Conservation (phyloP, 2,329 filamentous ascomycete species). For the Catunica adiposa region DNA sequence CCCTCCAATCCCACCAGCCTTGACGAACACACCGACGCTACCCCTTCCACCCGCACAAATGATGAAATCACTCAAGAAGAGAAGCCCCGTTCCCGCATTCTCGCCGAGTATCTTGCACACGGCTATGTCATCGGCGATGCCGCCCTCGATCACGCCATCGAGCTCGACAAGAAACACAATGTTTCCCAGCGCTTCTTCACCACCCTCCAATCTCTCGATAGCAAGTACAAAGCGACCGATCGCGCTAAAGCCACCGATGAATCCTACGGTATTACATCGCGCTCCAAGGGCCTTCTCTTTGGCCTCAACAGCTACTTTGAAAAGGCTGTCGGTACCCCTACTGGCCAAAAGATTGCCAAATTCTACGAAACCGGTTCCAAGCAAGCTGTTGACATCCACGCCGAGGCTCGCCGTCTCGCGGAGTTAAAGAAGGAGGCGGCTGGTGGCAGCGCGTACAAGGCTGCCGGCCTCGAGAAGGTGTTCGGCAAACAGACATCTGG, state of each 20-base stretch:
- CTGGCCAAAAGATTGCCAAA: slow-evolving; percentile 68
- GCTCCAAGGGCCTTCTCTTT: slow-evolving; percentile 45
- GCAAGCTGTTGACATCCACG: slow-evolving; percentile 87
- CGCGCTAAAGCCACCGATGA: slow-evolving; percentile 70
- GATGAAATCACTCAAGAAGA: slow-evolving; percentile 82
- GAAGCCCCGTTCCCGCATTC: slow-evolving; percentile 84
- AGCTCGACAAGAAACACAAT: slow-evolving; percentile 78
- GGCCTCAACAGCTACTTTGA: slow-evolving; percentile 83
- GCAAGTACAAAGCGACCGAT: slow-evolving; percentile 75
- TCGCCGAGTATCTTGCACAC: slow-evolving; percentile 92
- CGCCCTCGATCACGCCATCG: slow-evolving; percentile 67
- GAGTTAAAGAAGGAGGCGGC: slow-evolving; percentile 62
- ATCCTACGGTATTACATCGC: slow-evolving; percentile 65
- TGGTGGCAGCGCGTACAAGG: slow-evolving; percentile 43
- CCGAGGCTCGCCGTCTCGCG: slow-evolving; percentile 73
- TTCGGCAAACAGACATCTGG: slow-evolving; percentile 35
- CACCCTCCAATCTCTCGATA: slow-evolving; percentile 61
- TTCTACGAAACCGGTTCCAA: slow-evolving; percentile 78
- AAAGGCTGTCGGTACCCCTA: slow-evolving; percentile 74
- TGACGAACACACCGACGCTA: slow-evolving; percentile 40
- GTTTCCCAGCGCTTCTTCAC: slow-evolving; percentile 64
- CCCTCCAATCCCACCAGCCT: slow-evolving; percentile 38
- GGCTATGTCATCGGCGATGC: slow-evolving; percentile 68
- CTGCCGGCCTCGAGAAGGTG: slow-evolving; percentile 38
- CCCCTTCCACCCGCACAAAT: slow-evolving; percentile 5